Conservation (phyloP, 352 stramenopile species). For the Phytopythium cucurbitacearum region DNA sequence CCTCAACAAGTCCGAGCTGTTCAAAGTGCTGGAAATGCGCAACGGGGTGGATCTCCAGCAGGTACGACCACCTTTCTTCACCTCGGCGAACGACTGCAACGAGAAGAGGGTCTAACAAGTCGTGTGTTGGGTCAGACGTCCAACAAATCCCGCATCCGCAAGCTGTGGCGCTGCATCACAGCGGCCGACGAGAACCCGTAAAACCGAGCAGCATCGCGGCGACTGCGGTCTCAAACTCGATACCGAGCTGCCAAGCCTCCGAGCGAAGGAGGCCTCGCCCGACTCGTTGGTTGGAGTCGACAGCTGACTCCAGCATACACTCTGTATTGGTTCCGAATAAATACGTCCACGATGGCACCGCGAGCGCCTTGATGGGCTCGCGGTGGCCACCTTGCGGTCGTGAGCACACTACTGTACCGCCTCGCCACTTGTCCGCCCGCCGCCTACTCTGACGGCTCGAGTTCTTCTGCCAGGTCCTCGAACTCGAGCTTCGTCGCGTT, state of each 20-base stretch:
- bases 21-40: conserved; percentile 66
- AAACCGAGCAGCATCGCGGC: too few species aligned
- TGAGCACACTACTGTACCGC: background rate
- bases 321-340: conserved; percentile 1
- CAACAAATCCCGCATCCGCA: conserved; percentile 6
- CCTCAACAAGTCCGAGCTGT: conserved; percentile 57
- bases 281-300: background rate
- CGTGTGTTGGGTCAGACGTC: background rate
- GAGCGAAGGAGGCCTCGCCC: background rate
- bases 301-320: background rate
- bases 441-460: background rate
- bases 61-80: conserved; percentile 9
- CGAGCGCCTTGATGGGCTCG: too few species aligned
- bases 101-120: background rate
- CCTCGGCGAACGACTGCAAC: background rate
- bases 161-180: conserved; percentile 25
- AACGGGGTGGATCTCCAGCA: conserved; percentile 49
- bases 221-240: too few species aligned
- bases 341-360: background rate
- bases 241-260: background rate
- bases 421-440: background rate
- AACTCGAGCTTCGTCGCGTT: conserved; percentile 36
- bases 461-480: conserved; percentile 15
- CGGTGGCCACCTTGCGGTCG: too few species aligned
- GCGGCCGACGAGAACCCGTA: conserved; percentile 3